These are phyloP conservation scores for Stygiomarasmius scandens DNA, from an alignment of 1,284 basidiomycete species.

Conservation along the genomic window DNA sequence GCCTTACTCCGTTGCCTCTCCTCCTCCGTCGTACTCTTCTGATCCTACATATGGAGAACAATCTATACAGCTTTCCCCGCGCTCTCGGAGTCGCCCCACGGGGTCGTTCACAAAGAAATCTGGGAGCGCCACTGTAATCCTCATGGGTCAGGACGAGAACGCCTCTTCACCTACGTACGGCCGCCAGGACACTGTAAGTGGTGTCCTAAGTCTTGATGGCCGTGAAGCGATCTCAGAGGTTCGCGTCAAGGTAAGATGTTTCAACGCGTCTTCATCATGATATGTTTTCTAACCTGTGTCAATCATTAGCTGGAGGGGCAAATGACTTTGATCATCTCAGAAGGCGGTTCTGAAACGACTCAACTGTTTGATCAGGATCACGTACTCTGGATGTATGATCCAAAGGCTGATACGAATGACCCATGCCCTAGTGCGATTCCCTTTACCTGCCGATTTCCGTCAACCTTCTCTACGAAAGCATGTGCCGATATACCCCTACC, in stretches of 20 bases:
- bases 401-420: conserved; percentile 12
- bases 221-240: conserved; percentile 44
- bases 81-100: conserved; percentile 25
- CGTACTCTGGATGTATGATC: conserved; percentile 44
- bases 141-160: conserved; percentile 42
- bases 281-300: neutral
- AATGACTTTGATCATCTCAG: conserved; percentile 43
- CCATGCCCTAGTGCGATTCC: conserved; percentile 50
- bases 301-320: conserved; percentile 55
- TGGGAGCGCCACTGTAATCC: conserved; percentile 35
- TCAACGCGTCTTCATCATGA: conserved; percentile 9
- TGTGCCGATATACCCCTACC: conserved; percentile 43
- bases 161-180: conserved; percentile 38
- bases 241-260: conserved; percentile 43
- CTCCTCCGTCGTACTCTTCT: conserved; percentile 42
- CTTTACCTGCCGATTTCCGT: conserved; percentile 51
- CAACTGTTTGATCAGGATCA: conserved; percentile 35
- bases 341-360: conserved; percentile 37
- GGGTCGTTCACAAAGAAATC: conserved; percentile 37
- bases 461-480: conserved; percentile 40
- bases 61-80: conserved; percentile 39
- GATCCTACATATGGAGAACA: conserved; percentile 39
- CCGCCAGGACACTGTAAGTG: conserved; percentile 30
- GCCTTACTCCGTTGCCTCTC: conserved; percentile 38
- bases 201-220: conserved; percentile 44